These are phyloP conservation scores for Neonectria ditissima DNA, from an alignment of 2,329 filamentous ascomycete species.

Conservation along the genomic window DNA sequence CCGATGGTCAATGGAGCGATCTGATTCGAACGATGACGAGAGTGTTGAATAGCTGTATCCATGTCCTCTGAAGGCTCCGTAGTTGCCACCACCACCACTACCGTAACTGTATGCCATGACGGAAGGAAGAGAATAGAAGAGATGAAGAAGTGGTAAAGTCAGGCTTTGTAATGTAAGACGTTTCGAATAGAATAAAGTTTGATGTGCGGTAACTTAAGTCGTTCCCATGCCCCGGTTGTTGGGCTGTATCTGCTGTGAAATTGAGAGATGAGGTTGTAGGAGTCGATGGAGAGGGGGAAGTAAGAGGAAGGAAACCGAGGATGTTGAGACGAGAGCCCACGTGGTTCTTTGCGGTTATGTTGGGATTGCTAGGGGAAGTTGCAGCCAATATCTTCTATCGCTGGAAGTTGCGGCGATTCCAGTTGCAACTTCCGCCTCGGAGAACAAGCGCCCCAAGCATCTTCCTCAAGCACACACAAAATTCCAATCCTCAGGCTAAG, in stretches of 20 bases:
- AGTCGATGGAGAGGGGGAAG: not conserved
- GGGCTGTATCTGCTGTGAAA: not conserved
- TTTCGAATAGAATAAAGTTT: not conserved
- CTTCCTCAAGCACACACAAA: not conserved
- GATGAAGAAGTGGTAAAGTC: not conserved
- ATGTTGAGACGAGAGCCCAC: not conserved
- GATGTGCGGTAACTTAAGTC: not conserved
- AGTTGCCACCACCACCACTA: slow-evolving; percentile 3
- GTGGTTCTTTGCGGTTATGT: not conserved
- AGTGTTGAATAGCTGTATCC: slow-evolving; percentile 18
- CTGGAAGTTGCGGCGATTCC: not conserved
- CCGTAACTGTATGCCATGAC: slow-evolving; percentile 13
- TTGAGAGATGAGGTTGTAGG: not conserved
- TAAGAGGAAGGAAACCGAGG: no score
- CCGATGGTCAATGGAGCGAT: not conserved
- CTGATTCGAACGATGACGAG: not conserved
- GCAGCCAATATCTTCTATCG: not conserved
- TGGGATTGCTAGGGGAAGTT: not conserved
- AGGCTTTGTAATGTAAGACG: not conserved
- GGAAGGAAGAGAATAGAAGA: not conserved
- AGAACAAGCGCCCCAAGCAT: no score
- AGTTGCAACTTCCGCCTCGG: not conserved
- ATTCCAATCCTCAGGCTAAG: not conserved
- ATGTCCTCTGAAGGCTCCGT: not conserved
- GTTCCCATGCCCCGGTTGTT: not conserved